Percentiles rank a stretch among this genome's conserved stretches.
phyloP scores from a whole-genome alignment of 805 yeast genomes.

The Kodamaea kaohsiungensis region DNA sequence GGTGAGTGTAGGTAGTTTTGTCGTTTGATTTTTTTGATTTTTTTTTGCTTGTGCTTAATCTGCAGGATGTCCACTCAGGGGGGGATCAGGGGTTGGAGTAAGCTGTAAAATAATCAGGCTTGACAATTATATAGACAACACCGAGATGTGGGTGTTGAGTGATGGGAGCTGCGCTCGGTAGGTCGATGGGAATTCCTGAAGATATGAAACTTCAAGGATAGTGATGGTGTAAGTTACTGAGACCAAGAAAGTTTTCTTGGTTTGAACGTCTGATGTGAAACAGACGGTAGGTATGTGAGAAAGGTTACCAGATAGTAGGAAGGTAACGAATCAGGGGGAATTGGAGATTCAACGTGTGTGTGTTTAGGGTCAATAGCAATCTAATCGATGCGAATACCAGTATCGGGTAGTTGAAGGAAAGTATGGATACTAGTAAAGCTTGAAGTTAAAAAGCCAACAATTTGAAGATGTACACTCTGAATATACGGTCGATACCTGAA shows the following conservation, averaged over 20 bases:
- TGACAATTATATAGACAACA: background rate
- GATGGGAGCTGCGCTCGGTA: no score
- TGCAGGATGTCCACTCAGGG: background rate
- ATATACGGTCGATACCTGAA: background rate
- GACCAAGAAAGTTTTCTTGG: no score
- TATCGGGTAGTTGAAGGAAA: background rate
- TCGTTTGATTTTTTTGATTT: background rate
- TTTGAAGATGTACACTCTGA: background rate
- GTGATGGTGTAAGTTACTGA: no score
- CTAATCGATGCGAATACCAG: background rate
- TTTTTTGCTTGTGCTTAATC: background rate
- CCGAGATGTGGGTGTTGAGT: background rate
- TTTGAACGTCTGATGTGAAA: no score
- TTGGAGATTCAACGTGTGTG: no score
- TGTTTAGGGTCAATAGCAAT: background rate
- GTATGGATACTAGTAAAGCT: background rate
- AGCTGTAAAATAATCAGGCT: background rate
- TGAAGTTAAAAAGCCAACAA: background rate
- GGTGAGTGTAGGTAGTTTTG: background rate
- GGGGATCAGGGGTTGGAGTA: background rate
- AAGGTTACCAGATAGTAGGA: no score
- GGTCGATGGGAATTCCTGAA: no score
- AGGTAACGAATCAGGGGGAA: no score
- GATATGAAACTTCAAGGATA: no score
- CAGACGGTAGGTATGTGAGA: no score